These are phyloP conservation scores for Podila epicladia DNA, from an alignment of 192 early-diverging fungal genomes.

Conservation along the genomic window DNA sequence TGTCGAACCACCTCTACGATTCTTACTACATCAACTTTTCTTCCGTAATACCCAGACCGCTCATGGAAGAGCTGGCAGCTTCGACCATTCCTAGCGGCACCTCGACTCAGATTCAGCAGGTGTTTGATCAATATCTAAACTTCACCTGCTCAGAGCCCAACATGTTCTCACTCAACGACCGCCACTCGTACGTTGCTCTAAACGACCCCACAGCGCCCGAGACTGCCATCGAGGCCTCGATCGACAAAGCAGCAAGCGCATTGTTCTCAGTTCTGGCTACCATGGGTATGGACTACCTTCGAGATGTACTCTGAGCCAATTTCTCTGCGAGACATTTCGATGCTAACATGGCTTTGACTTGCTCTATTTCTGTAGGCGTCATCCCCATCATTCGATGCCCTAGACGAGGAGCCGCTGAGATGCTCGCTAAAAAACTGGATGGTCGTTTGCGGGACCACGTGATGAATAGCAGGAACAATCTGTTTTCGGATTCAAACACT, in stretches of 20 bases:
- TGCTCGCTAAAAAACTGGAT: slow-evolving; percentile 92
- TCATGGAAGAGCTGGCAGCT: slow-evolving; percentile 96
- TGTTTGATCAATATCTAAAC: slow-evolving; percentile 98
- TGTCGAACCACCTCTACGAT: slow-evolving; percentile 91
- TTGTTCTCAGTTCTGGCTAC: slow-evolving; percentile 95
- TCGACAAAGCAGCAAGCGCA: slow-evolving; percentile 81
- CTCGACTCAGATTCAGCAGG: slow-evolving; percentile 86
- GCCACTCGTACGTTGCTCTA: slow-evolving; percentile 79
- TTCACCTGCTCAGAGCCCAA: slow-evolving; percentile 91
- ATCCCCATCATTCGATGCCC: slow-evolving; percentile 94
- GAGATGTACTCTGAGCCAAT: background rate
- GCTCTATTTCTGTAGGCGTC: slow-evolving; percentile 55
- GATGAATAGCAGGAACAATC: slow-evolving; percentile 85
- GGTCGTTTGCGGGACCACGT: slow-evolving; percentile 90
- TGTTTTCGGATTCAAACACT: slow-evolving; percentile 73
- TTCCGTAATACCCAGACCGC: slow-evolving; percentile 81
- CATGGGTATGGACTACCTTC: slow-evolving; percentile 59
- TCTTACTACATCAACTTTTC: slow-evolving; percentile 97
- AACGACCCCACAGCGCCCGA: slow-evolving; percentile 89
- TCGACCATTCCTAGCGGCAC: slow-evolving; percentile 77
- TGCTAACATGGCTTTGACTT: too few species aligned
- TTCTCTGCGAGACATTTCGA: too few species aligned
- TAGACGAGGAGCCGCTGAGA: slow-evolving; percentile 92
- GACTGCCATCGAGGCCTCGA: slow-evolving; percentile 78
- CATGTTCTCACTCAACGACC: slow-evolving; percentile 92